Conservation (phyloP, 495 filamentous ascomycete genomes). For the Penicillium subrubescens region DNA sequence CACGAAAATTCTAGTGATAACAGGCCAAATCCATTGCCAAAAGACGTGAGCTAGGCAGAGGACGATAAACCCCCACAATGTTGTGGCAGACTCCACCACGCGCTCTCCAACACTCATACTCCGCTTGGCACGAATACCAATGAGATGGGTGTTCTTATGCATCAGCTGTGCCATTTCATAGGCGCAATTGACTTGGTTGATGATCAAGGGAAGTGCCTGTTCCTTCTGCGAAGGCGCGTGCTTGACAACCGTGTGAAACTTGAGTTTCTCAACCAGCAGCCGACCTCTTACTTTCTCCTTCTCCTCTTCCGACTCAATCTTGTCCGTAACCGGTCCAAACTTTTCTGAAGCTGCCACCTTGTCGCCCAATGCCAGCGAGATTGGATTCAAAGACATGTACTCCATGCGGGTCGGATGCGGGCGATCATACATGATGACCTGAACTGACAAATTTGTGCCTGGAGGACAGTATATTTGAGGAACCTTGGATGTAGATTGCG, state of each 20-base stretch:
- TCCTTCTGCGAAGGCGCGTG: conserved; percentile 82
- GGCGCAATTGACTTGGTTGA: conserved; percentile 96
- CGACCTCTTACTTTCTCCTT: conserved; percentile 63
- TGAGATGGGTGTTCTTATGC: conserved; percentile 81
- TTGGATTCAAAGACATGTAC: conserved; percentile 89
- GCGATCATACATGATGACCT: conserved; percentile 85
- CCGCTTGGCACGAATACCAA: conserved; percentile 77
- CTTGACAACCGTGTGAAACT: conserved; percentile 79
- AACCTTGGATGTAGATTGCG: conserved; percentile 54
- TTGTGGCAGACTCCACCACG: conserved; percentile 90
- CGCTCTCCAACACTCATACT: conserved; percentile 91
- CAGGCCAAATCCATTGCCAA: conserved; percentile 75
- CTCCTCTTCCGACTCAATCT: conserved; percentile 53
- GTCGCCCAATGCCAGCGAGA: conserved; percentile 84
- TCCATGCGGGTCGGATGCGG: conserved; percentile 91
- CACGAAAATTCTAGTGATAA: conserved; percentile 73
- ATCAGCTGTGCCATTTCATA: conserved; percentile 83
- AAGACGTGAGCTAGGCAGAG: conserved; percentile 70
- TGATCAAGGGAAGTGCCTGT: conserved; percentile 72
- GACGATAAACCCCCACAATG: conserved; percentile 73
- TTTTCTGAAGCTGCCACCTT: conserved; percentile 49
- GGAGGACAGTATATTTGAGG: conserved; percentile 74
- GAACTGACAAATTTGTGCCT: conserved; percentile 63
- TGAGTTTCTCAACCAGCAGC: conserved; percentile 83
- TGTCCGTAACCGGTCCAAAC: conserved; percentile 28